Evolutionary conservation across 2,329 filamentous ascomycete genomes (phyloP), one percentile per base, ranked within the genome.

Genomic region (Colletotrichum simmondsii): DNA sequence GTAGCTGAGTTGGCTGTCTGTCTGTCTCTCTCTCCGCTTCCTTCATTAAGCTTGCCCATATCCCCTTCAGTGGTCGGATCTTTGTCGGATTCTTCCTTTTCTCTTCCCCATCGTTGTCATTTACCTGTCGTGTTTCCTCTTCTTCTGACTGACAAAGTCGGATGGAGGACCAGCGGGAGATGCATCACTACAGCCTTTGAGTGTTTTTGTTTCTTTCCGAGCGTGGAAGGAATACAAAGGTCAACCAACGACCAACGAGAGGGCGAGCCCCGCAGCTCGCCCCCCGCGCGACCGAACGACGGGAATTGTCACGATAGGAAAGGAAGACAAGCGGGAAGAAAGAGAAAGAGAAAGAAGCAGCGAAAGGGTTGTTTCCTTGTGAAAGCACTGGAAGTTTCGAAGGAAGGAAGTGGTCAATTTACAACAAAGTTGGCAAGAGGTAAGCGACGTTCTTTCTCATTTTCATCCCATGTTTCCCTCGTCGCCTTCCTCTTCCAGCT

Each of bases 41-140:
- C 61, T 57, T 65, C 62, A 56, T 65, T 56, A 65, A 54, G 46
- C 16, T 64, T 64, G 61, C 61, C 28, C 61, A 54, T 62, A 35
- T 64, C 61, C 49, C 62, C 52, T 54, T n/a, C 22, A 8, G 7
- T 49, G 16, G 8, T n/a, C 42, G 19, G 8, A n/a, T n/a, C 42
- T 49, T 49, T 49, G 42, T 5, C 16, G 3, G 19, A 4, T n/a
- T 49, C 19, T 8, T 49, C 42, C 42, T 4, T 35, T 49, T 49
- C 19, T 24, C 8, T 42, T 12, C 16, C 19, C 16, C 8, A 14
- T 30, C 65, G 53, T 26, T 49, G 42, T 69, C 52, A 24, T 64
- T 54, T 22, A 54, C n/a, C 37, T 24, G 24, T 24, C 12, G 16
- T 26, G 42, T 4, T 30, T 6, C 24, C 42, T 65, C 32, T 37